phyloP scores from a whole-genome alignment of 306 rosid genomes.

The Spatholobus suberectus region DNA sequence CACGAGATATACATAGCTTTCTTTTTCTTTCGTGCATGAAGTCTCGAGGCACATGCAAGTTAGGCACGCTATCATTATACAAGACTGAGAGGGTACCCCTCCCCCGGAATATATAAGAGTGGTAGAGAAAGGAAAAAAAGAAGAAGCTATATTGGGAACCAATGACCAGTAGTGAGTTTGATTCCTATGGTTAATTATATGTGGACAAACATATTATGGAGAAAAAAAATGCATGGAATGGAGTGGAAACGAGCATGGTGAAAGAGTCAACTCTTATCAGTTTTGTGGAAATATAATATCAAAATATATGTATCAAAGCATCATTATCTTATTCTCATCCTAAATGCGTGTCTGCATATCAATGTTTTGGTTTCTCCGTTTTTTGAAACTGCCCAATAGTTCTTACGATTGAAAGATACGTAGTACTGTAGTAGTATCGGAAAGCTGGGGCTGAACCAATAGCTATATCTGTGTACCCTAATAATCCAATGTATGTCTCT shows the following conservation, averaged over 20 bases:
- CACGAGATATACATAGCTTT: no score
- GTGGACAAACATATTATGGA: not conserved
- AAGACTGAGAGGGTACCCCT: not conserved
- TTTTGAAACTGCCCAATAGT: no score
- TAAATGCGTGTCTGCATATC: not conserved
- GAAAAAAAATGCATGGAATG: not conserved
- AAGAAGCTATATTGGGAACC: not conserved
- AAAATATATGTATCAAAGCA: not conserved
- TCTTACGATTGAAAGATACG: not conserved
- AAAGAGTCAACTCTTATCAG: not conserved
- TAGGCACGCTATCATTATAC: not conserved
- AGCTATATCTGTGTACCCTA: not conserved
- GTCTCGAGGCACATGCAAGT: conserved; percentile 1
- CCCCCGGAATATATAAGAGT: not conserved
- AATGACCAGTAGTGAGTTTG: no score
- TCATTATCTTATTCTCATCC: not conserved
- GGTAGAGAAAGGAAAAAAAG: not conserved
- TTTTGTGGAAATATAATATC: no score
- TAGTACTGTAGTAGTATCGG: not conserved
- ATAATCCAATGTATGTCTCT: not conserved
- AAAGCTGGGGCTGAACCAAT: not conserved
- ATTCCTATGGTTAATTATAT: not conserved
- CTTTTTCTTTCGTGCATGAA: conserved; percentile 6
- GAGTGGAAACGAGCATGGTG: no score
- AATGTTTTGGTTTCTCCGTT: no score